These are phyloP conservation scores for Babesia caballi DNA, from an alignment of 169 alveolate species.

Conservation along the genomic window DNA sequence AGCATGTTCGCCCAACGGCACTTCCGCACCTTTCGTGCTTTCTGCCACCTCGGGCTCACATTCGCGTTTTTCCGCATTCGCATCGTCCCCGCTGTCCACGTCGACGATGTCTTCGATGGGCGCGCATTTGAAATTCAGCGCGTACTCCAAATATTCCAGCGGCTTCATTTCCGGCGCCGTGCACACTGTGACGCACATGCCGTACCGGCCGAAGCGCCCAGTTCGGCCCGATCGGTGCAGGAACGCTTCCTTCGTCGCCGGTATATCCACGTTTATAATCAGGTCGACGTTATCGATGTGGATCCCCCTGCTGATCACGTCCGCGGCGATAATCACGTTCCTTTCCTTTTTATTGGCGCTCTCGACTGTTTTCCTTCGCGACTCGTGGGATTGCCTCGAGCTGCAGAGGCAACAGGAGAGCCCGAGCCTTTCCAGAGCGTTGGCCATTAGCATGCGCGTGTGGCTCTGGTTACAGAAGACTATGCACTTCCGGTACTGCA, in stretches of 20 bases:
- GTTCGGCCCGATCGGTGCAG: constrained; percentile 89
- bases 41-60: not conserved
- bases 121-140: constrained; percentile 41
- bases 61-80: not conserved
- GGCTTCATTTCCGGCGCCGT: constrained; percentile 62
- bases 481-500: constrained; percentile 52
- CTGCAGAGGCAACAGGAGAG: constrained; percentile 62
- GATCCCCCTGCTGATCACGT: constrained; percentile 89
- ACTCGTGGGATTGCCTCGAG: constrained; percentile 65
- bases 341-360: constrained; percentile 39
- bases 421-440: constrained; percentile 48
- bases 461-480: constrained; percentile 69
- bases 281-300: constrained; percentile 83
- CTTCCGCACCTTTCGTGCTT: not conserved
- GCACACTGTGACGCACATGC: constrained; percentile 79
- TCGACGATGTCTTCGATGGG: constrained; percentile 15
- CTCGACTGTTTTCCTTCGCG: constrained; percentile 43
- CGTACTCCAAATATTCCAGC: constrained; percentile 23
- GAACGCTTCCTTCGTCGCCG: constrained; percentile 78
- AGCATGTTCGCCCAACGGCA: not conserved
- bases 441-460: constrained; percentile 51
- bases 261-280: constrained; percentile 87
- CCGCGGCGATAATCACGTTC: constrained; percentile 83
- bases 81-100: not conserved
- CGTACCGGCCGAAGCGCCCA: constrained; percentile 83